phyloP scores from a whole-genome alignment of 805 yeast genomes.

The Yamadazyma akitaensis region DNA sequence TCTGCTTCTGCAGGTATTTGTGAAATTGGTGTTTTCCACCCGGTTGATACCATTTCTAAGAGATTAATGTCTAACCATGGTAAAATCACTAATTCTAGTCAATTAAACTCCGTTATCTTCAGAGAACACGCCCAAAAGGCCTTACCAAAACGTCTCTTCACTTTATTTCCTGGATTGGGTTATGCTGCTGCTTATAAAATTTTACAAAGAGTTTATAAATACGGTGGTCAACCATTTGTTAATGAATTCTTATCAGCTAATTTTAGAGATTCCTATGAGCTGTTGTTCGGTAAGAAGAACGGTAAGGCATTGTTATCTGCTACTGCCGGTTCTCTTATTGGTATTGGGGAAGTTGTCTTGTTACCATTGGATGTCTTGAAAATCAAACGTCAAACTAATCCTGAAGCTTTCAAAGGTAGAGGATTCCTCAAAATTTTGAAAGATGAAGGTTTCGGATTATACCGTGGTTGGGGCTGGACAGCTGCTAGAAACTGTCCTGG shows the following conservation, averaged over 20 bases:
- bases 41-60: constrained; percentile 96
- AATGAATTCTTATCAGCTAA: constrained; percentile 83
- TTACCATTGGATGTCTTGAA: constrained; percentile 95
- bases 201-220: constrained; percentile 95
- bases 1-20: constrained; percentile 98
- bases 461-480: constrained; percentile 99
- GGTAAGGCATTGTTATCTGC: constrained; percentile 98
- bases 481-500: constrained; percentile 99
- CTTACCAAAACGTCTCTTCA: constrained; percentile 64
- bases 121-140: constrained; percentile 74
- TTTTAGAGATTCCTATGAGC: constrained; percentile 68
- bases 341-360: constrained; percentile 95
- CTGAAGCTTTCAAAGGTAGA: constrained; percentile 99
- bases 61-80: constrained; percentile 85
- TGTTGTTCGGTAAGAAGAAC: constrained; percentile 82
- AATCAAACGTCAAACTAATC: constrained; percentile 98
- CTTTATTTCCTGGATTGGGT: constrained; percentile 96
- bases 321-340: constrained; percentile 94
- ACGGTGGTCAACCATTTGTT: constrained; percentile 99
- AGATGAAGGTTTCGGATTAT: constrained; percentile 92
- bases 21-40: constrained; percentile 96
- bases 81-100: constrained; percentile 56
- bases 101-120: constrained; percentile 85
- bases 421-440: constrained; percentile 81
- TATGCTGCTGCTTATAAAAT: constrained; percentile 97